Evolutionary conservation across 1,284 basidiomycete genomes (phyloP).

Genomic region (Spongiforma sp.): DNA sequence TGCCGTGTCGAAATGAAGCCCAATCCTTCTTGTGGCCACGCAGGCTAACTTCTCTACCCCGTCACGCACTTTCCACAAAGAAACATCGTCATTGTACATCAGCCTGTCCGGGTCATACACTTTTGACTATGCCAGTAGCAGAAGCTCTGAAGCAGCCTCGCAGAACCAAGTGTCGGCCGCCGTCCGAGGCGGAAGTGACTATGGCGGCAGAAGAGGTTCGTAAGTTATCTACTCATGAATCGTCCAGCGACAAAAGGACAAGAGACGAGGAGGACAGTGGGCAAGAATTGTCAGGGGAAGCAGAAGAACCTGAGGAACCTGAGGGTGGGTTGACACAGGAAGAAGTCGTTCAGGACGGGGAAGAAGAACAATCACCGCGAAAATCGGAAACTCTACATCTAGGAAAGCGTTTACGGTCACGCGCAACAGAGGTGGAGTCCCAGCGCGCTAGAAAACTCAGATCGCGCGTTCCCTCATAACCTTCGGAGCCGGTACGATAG

Average conservation of each 20-base stretch:
- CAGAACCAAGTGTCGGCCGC: conserved; percentile 27
- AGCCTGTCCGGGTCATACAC: conserved; percentile 29
- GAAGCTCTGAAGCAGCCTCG: conserved; percentile 32
- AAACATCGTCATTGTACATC: conserved; percentile 23
- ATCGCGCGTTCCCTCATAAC: conserved; percentile 11
- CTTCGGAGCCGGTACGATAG: no score
- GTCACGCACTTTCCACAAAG: conserved; percentile 32
- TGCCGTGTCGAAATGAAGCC: conserved; percentile 35
- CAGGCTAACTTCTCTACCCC: conserved; percentile 29
- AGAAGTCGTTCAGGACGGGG: conserved; percentile 4
- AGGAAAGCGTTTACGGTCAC: conserved; percentile 27
- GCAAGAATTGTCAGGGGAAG: conserved; percentile 18
- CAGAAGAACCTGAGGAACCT: conserved; percentile 19
- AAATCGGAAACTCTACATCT: conserved; percentile 2
- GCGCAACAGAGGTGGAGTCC: conserved; percentile 20
- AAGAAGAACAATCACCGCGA: conserved; percentile 3
- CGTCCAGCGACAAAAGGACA: not conserved
- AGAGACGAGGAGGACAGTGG: conserved; percentile 4
- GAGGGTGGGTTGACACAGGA: conserved; percentile 16
- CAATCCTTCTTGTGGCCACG: conserved; percentile 33
- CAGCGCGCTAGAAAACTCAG: conserved; percentile 20
- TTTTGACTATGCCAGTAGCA: conserved; percentile 23
- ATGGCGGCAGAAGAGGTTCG: conserved; percentile 21
- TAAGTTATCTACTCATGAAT: not conserved
- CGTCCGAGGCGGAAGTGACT: conserved; percentile 28